phyloP scores from a whole-genome alignment of 164 flowering plant species.

The Warburgia ugandensis region DNA sequence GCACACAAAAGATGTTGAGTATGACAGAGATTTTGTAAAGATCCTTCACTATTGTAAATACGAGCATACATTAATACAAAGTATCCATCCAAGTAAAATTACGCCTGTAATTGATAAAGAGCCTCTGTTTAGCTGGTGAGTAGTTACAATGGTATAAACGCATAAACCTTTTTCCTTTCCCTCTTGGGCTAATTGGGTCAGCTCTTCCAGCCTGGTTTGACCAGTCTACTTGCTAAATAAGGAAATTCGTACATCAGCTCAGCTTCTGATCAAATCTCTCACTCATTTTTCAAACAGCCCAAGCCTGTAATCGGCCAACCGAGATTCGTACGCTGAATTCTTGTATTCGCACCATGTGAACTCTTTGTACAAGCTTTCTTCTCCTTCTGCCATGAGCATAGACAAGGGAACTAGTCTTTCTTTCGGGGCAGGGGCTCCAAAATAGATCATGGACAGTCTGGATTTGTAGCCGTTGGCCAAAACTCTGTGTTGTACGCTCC shows the following conservation, averaged over 20 bases:
- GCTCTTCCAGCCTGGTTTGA: conserved; percentile 5
- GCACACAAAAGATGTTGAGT: too few relatives aligned
- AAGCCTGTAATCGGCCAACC: conserved; percentile 71
- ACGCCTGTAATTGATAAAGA: neutral
- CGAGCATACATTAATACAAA: too few relatives aligned
- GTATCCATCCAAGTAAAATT: too few relatives aligned
- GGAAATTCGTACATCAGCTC: conserved; percentile 14
- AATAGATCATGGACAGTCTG: conserved; percentile 80
- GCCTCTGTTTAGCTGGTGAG: conserved; percentile 2
- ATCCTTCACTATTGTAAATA: too few relatives aligned
- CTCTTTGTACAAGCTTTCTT: conserved; percentile 70
- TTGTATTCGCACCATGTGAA: conserved; percentile 92
- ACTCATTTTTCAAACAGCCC: conserved; percentile 31
- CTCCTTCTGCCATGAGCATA: conserved; percentile 40
- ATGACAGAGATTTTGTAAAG: too few relatives aligned
- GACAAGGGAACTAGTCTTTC: conserved; percentile 53
- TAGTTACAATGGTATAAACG: neutral
- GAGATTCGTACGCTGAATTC: conserved; percentile 56
- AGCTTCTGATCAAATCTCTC: neutral
- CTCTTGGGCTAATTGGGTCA: conserved; percentile 12
- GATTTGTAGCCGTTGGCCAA: conserved; percentile 45
- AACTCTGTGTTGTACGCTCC: conserved; percentile 84
- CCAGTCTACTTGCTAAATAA: conserved; percentile 5
- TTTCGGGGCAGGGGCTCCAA: conserved; percentile 67
- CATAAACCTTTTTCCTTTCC: neutral